A percentile compares a stretch with the other conserved stretches of the same genome.
phyloP scores from a whole-genome alignment of 139 green algal species.

The Dunaliella primolecta region DNA sequence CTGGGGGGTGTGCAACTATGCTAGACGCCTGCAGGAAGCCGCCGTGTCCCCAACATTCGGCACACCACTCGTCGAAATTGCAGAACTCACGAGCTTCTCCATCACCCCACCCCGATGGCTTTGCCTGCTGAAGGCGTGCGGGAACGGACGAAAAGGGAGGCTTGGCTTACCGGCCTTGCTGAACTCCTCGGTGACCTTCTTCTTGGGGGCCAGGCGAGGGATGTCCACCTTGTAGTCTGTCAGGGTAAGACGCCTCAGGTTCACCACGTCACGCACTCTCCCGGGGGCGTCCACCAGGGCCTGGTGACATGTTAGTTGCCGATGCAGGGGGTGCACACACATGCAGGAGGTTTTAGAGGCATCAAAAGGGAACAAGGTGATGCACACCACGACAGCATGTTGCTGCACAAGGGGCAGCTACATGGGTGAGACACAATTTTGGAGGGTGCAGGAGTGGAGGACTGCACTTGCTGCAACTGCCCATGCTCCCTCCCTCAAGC shows the following conservation, averaged over 20 bases:
- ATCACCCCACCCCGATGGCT: too few relatives aligned
- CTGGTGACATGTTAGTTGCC: constrained; percentile 44
- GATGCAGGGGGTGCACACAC: not conserved
- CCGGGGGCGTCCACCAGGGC: constrained; percentile 88
- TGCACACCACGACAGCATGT: not conserved
- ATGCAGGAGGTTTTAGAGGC: not conserved
- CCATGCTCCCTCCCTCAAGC: too few relatives aligned
- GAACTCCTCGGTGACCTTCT: constrained; percentile 73
- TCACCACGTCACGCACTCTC: constrained; percentile 60
- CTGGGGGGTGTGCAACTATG: too few relatives aligned
- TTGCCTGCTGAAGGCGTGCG: too few relatives aligned
- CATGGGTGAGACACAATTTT: not conserved
- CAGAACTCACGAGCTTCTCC: too few relatives aligned
- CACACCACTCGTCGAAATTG: too few relatives aligned
- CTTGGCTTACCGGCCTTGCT: constrained; percentile 62
- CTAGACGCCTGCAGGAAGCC: too few relatives aligned
- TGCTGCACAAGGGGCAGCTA: not conserved
- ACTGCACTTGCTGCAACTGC: too few relatives aligned
- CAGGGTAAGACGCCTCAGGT: constrained; percentile 92
- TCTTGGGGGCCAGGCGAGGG: constrained; percentile 83
- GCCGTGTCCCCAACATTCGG: too few relatives aligned
- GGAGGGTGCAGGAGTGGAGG: too few relatives aligned
- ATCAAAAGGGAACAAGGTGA: not conserved
- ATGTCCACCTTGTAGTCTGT: constrained; percentile 95
- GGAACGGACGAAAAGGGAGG: too few relatives aligned